phyloP scores from a whole-genome alignment of 305 asterid species.

The Nicotiana rustica region DNA sequence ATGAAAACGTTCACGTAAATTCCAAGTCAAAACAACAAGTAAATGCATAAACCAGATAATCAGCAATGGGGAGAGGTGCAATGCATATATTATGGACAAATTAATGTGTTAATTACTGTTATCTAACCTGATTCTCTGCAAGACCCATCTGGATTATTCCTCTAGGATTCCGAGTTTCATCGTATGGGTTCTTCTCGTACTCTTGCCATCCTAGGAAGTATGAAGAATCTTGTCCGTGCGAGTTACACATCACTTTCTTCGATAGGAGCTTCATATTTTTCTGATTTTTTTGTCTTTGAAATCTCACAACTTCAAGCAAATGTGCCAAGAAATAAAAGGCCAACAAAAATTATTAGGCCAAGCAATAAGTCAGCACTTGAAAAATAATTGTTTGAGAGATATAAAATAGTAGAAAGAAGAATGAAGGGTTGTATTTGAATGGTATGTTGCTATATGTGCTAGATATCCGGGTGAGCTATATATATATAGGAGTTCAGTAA shows the following conservation, averaged over 20 bases:
- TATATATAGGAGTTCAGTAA: neutral
- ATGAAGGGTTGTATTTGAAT: neutral
- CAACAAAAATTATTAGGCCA: neutral
- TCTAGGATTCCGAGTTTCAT: constrained; percentile 56
- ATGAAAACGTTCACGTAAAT: neutral
- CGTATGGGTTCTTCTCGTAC: constrained; percentile 76
- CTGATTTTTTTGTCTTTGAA: neutral
- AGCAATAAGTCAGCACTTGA: neutral
- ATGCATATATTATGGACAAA: too few relatives aligned
- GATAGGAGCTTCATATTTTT: constrained; percentile 59
- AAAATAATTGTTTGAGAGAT: neutral
- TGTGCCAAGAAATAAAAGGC: neutral
- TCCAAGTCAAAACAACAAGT: neutral
- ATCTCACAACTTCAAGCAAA: neutral
- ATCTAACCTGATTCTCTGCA: constrained; percentile 69
- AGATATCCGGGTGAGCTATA: neutral
- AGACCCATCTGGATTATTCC: constrained; percentile 86
- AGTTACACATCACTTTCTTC: constrained; percentile 60
- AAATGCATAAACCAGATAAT: neutral
- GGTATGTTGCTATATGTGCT: neutral
- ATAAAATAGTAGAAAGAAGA: neutral
- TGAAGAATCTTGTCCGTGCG: constrained; percentile 81
- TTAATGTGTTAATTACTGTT: neutral
- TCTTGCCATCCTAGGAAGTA: constrained; percentile 82
- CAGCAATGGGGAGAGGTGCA: too few relatives aligned